phyloP scores from a whole-genome alignment of 148 eudicot species.

The Cornus suecica region DNA sequence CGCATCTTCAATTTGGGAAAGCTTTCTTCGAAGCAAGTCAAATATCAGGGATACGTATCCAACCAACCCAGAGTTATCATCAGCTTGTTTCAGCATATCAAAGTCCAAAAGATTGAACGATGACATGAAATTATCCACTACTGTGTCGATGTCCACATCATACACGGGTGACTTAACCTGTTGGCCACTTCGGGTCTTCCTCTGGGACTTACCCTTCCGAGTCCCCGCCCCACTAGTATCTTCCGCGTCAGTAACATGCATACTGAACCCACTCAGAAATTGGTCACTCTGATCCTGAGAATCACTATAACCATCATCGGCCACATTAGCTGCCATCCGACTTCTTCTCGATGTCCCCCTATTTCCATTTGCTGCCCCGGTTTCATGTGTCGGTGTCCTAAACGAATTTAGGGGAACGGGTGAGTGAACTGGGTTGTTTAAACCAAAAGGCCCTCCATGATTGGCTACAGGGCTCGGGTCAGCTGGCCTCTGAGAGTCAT shows the following conservation, averaged over 20 bases:
- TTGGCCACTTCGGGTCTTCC: conserved; percentile 26
- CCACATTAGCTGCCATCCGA: conserved; percentile 9
- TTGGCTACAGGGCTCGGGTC: conserved; percentile 2
- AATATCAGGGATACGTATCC: conserved; percentile 47
- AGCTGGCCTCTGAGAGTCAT: conserved; percentile 14
- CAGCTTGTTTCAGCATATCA: conserved; percentile 38
- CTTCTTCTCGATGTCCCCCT: conserved; percentile 30
- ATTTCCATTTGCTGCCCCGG: conserved; percentile 48
- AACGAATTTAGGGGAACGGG: conserved; percentile 75
- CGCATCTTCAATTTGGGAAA: conserved; percentile 65
- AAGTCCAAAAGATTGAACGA: conserved; percentile 40
- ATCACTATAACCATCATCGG: conserved; percentile 35
- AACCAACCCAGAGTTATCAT: conserved; percentile 55
- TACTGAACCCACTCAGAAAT: conserved; percentile 17
- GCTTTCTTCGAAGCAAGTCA: conserved; percentile 62
- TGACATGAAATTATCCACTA: conserved; percentile 29
- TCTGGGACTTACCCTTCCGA: conserved; percentile 25
- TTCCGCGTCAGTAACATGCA: conserved; percentile 21
- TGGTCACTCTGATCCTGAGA: conserved; percentile 31
- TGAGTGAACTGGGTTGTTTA: conserved; percentile 24
- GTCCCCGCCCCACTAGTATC: conserved; percentile 17
- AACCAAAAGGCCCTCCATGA: conserved; percentile 14
- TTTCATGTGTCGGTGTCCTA: conserved; percentile 47
- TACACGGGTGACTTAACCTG: conserved; percentile 8
- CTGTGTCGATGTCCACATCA: conserved; percentile 29